Base-by-base conservation (phyloP, 768 basidiomycete species). In the Xerocomellus amylosporus region DNA sequence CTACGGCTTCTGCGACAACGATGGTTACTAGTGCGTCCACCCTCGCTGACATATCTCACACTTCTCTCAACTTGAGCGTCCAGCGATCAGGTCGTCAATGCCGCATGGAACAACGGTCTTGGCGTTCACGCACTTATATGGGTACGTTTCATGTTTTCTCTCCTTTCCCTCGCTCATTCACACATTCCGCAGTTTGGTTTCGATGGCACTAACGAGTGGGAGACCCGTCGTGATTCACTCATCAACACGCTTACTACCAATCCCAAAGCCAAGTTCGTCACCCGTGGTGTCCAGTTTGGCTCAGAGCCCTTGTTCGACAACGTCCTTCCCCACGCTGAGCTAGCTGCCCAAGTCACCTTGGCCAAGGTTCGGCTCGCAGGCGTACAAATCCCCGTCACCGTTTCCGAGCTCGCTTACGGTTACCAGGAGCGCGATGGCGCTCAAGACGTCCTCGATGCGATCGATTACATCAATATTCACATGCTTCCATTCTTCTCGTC, bases 101-200 rank as follows among this genome's bases (percentile, higher is more conserved):
- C 87, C 22, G 87, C 87, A 8, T 88, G 86, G 85, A 68, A 73
- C 24, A 82, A 81, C 33, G 75, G 79, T n/a, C 67, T 89, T 26
- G 87, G 88, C 42, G 84, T 90, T 6, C 87, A 89, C 56, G 85
- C 86, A 15, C 71, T 88, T 19, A 81, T 90, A 56, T 89, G 86
- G 87, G 86, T 86, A 62, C 60, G 77, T 46, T 41, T n/a, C 26
- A 14, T 36, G 14, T 45, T n/a, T 34, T 26, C 12, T 28, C 2
- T 49, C 3, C 10, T 19, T 37, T 42, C 15, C 15, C 15, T 47
- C 1, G 3, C 30, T 58, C 38, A 24, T 4, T 24, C 2, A 24
- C 24, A 62, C 2, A 15, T 15, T 30, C 4, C 9, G 5, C 30
- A 74, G 75, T 76, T 74, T 58, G 73, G 74, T 38, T 75, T 74